Percentiles rank a stretch among this genome's conserved stretches.
These are phyloP conservation scores for Neonectria neomacrospora DNA, from an alignment of 2,329 filamentous ascomycete genomes.

Conservation along the genomic window DNA sequence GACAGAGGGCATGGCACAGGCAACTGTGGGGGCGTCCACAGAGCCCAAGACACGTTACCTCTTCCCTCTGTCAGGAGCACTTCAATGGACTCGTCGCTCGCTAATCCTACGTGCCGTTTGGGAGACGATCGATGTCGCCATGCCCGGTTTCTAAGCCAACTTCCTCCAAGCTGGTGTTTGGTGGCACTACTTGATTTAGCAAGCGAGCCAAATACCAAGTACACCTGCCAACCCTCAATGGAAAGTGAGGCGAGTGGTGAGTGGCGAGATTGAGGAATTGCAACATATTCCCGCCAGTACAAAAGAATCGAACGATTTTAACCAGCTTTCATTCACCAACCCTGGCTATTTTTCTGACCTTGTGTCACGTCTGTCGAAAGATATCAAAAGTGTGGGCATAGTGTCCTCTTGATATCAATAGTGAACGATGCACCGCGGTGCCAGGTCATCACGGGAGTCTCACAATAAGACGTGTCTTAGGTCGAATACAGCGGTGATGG, in stretches of 20 bases:
- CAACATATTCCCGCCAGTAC: slow-evolving; percentile 1
- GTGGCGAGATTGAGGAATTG: background rate
- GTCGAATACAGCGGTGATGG: background rate
- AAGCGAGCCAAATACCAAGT: background rate
- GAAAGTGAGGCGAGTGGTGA: background rate
- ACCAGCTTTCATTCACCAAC: background rate
- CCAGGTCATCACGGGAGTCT: background rate
- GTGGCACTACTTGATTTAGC: background rate
- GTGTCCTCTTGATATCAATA: background rate
- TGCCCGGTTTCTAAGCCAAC: background rate
- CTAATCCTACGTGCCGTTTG: background rate
- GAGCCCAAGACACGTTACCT: background rate
- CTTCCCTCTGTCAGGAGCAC: background rate
- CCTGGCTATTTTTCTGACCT: background rate
- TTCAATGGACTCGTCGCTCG: background rate
- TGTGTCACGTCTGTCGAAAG: background rate
- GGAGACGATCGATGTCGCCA: background rate
- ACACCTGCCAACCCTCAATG: background rate
- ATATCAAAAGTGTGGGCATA: background rate
- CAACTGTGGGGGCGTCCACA: too few relatives aligned
- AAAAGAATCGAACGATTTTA: background rate
- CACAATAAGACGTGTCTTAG: background rate
- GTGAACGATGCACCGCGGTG: background rate
- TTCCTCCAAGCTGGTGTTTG: background rate
- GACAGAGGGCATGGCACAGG: background rate